Conservation (phyloP, 1,284 basidiomycete genomes). For the Leccinum subrobustum region DNA sequence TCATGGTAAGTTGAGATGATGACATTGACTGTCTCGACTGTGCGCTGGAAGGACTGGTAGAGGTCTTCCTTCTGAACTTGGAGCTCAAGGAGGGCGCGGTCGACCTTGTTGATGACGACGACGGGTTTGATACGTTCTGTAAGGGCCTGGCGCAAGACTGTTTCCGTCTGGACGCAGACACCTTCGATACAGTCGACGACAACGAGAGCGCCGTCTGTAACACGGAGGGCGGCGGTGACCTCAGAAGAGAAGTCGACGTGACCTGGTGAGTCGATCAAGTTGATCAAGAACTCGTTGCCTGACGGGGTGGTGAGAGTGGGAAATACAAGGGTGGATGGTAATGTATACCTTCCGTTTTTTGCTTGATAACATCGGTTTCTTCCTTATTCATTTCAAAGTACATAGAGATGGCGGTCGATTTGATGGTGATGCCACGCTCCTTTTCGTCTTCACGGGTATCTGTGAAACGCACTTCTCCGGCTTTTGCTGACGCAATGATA, state of each 20-base stretch:
- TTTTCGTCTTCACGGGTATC: constrained; percentile 99
- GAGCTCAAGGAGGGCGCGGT: constrained; percentile 98
- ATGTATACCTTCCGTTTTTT: constrained; percentile 82
- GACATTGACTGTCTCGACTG: constrained; percentile 98
- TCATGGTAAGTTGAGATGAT: constrained; percentile 99
- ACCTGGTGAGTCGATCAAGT: constrained; percentile 99
- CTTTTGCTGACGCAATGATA: constrained; percentile 96
- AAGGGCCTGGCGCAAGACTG: constrained; percentile 96
- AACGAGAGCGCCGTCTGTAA: constrained; percentile 97
- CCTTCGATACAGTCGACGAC: constrained; percentile 99
- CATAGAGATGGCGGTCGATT: constrained; percentile 99
- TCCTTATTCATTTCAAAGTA: constrained; percentile 97
- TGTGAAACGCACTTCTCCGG: constrained; percentile 97
- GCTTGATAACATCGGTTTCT: constrained; percentile 81
- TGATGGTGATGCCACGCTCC: constrained; percentile 99
- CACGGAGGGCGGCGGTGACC: constrained; percentile 99
- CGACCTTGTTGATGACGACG: constrained; percentile 99
- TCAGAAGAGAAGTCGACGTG: constrained; percentile 99
- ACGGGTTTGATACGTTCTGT: constrained; percentile 99
- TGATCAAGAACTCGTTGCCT: constrained; percentile 99
- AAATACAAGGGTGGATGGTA: constrained; percentile 14
- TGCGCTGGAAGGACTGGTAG: constrained; percentile 97
- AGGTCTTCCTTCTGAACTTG: constrained; percentile 97
- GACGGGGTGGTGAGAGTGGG: constrained; percentile 15
- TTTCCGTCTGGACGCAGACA: constrained; percentile 99